Conservation (phyloP, 2,329 filamentous ascomycete species). For the Teratosphaeria zuluensis region DNA sequence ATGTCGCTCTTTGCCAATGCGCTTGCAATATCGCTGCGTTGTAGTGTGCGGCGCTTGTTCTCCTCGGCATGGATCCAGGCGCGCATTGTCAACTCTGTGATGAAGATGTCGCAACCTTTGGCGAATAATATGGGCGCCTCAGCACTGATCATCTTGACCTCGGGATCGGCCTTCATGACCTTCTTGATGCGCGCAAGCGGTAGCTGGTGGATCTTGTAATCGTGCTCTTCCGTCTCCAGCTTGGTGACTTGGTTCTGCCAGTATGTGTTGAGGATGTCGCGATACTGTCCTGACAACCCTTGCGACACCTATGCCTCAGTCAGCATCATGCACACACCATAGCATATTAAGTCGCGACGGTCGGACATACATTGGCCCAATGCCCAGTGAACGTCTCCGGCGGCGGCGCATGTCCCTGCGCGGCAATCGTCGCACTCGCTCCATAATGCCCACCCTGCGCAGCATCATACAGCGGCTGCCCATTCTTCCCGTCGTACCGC, state of each 20-base stretch:
- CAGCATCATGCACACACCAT: slow-evolving; percentile 9
- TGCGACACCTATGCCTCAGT: slow-evolving; percentile 68
- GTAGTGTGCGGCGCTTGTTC: slow-evolving; percentile 91
- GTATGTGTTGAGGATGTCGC: slow-evolving; percentile 96
- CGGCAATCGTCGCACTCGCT: slow-evolving; percentile 58
- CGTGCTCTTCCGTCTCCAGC: slow-evolving; percentile 87
- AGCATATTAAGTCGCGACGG: not conserved
- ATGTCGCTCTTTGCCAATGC: slow-evolving; percentile 96
- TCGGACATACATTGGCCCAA: slow-evolving; percentile 74
- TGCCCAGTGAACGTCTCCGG: slow-evolving; percentile 85
- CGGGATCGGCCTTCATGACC: slow-evolving; percentile 98
- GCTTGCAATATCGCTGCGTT: slow-evolving; percentile 92
- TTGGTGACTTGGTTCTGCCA: slow-evolving; percentile 98
- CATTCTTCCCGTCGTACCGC: slow-evolving; percentile 41
- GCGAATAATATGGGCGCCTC: slow-evolving; percentile 97
- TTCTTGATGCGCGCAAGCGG: slow-evolving; percentile 99
- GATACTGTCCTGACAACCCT: slow-evolving; percentile 82
- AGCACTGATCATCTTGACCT: slow-evolving; percentile 99
- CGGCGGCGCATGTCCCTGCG: slow-evolving; percentile 77
- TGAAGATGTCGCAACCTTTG: slow-evolving; percentile 98
- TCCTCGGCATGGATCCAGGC: slow-evolving; percentile 99
- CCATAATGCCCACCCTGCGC: slow-evolving; percentile 42
- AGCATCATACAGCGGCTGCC: slow-evolving; percentile 39
- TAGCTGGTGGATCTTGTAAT: slow-evolving; percentile 96
- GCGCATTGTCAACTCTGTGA: slow-evolving; percentile 89